phyloP scores from a whole-genome alignment of 2,329 filamentous ascomycete species.

The Emergomyces pasteurianus region DNA sequence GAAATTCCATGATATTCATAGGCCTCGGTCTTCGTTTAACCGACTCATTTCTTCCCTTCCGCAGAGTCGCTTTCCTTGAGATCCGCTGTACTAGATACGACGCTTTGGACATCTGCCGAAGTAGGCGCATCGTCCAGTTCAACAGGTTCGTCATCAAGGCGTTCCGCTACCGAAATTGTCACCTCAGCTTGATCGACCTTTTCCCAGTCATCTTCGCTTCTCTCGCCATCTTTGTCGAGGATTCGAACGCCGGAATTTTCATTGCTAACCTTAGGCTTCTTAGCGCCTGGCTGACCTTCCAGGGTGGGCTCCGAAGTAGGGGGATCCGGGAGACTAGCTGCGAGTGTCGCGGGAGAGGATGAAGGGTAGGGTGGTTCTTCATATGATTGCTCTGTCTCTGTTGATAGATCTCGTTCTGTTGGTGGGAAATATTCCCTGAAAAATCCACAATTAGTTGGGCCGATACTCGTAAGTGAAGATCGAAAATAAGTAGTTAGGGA shows the following conservation, averaged over 20 bases:
- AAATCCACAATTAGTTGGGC: not conserved
- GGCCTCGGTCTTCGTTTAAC: not conserved
- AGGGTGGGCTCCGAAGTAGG: conserved; percentile 36
- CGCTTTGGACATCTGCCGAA: conserved; percentile 23
- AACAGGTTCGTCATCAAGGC: conserved; percentile 23
- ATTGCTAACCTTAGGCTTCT: conserved; percentile 34
- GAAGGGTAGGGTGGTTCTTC: conserved; percentile 16
- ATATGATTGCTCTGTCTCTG: not conserved
- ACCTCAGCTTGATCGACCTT: conserved; percentile 22
- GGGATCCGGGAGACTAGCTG: conserved; percentile 36
- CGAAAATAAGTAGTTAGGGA: not conserved
- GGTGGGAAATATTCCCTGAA: conserved; percentile 40
- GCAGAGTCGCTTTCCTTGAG: conserved; percentile 3
- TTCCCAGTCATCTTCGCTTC: conserved; percentile 30
- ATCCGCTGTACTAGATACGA: conserved; percentile 22
- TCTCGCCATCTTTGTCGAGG: conserved; percentile 14
- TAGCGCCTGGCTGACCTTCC: conserved; percentile 32
- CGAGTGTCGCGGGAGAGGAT: conserved; percentile 19
- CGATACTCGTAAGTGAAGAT: not conserved
- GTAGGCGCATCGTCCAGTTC: conserved; percentile 21
- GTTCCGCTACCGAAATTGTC: conserved; percentile 13
- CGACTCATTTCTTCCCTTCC: not conserved
- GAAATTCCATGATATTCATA: not conserved
- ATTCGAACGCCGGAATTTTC: not conserved
- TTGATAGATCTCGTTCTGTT: conserved; percentile 23